Conservation (phyloP, 1,284 basidiomycete species). For the Melampsora larici-populina region DNA sequence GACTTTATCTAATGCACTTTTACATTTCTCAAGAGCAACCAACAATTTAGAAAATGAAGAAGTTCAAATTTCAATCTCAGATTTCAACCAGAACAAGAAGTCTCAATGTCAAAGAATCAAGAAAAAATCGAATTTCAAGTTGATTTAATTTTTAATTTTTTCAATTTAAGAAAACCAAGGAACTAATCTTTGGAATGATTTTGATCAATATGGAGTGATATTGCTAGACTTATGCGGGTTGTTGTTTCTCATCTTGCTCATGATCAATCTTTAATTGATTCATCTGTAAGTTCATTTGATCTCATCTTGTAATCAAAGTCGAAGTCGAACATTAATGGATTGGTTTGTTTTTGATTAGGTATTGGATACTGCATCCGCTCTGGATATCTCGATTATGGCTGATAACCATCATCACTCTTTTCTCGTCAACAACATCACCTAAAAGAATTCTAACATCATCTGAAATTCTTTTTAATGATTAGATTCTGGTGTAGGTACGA, state of each 20-base stretch:
- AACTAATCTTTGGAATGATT: too few relatives aligned
- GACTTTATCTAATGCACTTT: slow-evolving; percentile 10
- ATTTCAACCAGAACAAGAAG: slow-evolving; percentile 36
- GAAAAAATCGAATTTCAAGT: slow-evolving; percentile 43
- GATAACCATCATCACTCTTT: too few relatives aligned
- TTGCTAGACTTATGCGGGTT: slow-evolving; percentile 80
- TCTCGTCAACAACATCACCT: too few relatives aligned
- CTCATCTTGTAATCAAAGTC: neutral
- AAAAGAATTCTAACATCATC: too few relatives aligned
- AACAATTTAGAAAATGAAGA: neutral
- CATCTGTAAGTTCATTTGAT: neutral
- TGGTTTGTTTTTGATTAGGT: too few relatives aligned
- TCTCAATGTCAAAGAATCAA: slow-evolving; percentile 31
- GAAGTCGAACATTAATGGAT: too few relatives aligned
- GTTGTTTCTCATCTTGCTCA: slow-evolving; percentile 65
- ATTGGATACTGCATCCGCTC: slow-evolving; percentile 65
- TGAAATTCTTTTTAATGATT: slow-evolving; percentile 28
- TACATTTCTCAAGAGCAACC: slow-evolving; percentile 13
- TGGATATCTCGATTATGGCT: slow-evolving; percentile 79
- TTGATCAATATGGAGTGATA: slow-evolving; percentile 89
- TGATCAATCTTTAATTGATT: slow-evolving; percentile 56
- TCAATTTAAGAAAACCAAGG: too few relatives aligned
- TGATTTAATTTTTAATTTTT: too few relatives aligned
- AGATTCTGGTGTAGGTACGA: slow-evolving; percentile 96
- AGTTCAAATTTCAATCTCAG: slow-evolving; percentile 17